Conservation (phyloP, 768 basidiomycete species). For the Galerina marginata region DNA sequence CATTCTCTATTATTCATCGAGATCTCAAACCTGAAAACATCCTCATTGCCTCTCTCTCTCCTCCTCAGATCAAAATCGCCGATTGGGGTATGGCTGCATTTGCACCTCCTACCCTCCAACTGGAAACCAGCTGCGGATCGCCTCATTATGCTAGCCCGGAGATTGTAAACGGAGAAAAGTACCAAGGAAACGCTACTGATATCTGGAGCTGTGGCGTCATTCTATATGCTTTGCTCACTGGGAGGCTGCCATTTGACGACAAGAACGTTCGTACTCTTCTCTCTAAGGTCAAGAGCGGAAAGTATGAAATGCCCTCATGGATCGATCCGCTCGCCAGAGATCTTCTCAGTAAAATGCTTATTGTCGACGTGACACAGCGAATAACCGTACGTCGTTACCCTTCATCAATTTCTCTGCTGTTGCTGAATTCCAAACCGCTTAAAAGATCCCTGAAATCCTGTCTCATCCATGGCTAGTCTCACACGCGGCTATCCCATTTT, state of each 20-base stretch:
- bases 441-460: slow-evolving; percentile 85
- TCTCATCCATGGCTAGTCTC: slow-evolving; percentile 83
- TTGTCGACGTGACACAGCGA: slow-evolving; percentile 79
- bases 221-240: slow-evolving; percentile 87
- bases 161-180: slow-evolving; percentile 90
- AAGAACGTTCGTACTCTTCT: slow-evolving; percentile 80
- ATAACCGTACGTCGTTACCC: slow-evolving; percentile 66
- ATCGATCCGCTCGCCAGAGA: slow-evolving; percentile 87
- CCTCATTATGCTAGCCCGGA: slow-evolving; percentile 98
- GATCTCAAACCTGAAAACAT: slow-evolving; percentile 99
- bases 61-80: slow-evolving; percentile 91
- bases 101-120: slow-evolving; percentile 80
- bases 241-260: slow-evolving; percentile 93
- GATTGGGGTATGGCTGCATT: slow-evolving; percentile 99
- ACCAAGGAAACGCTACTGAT: slow-evolving; percentile 89
- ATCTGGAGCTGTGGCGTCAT: slow-evolving; percentile 98
- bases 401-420: neutral
- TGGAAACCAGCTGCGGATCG: slow-evolving; percentile 95
- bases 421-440: neutral
- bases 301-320: slow-evolving; percentile 81
- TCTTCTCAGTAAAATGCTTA: slow-evolving; percentile 84
- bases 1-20: slow-evolving; percentile 96
- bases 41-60: slow-evolving; percentile 81
- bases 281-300: slow-evolving; percentile 85
- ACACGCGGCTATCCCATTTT: slow-evolving; percentile 49